Evolutionary conservation across 129 eudicot species (phyloP), one percentile per base, ranked within the genome.

Genomic region (Logfia minima): DNA sequence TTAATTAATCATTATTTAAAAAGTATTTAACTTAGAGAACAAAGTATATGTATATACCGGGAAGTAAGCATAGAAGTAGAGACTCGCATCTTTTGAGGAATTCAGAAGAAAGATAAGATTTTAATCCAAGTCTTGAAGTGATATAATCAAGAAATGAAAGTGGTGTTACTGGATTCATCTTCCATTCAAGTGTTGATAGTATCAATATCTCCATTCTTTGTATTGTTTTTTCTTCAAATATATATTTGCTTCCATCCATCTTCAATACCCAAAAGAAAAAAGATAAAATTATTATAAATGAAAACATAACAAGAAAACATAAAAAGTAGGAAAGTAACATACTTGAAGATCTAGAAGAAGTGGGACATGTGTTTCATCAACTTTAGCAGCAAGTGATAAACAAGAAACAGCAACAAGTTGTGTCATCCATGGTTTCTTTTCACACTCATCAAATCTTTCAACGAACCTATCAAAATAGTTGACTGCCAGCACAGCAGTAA

Each of bases 131-230:
- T 82, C 92, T 90, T 76, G 86, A 83, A 5, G 88, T 77, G 23
- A 88, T 61, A 70, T 67, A 86, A 79, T 88, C 93, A 59, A 90
- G 83, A 80, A 88, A 92, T 9, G 98, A 90, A 17, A 87, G 55
- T 77, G 98, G 93, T 17, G 96, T 92, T 14, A 92, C 93, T 4
- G 96, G 96, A 60, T 86, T 90, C 96, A 92, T 92, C 93, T 77
- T 88, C 98, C 98, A 90, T 71, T 87, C 29, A 17, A 92, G 97
- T 32, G 84, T 88, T n/a, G 96, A 84, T 13, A 92, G 82, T 24
- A 90, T 72, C 79, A 92, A 41, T 43, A 92, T 76, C 87, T 92
- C 98, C 98, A 92, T 92, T 80, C 86, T 92, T 68, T 90, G 96
- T 45, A 92, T 86, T 1, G 96, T 90, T 78, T 90, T 92, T 0